Conservation (phyloP, 1,139 yeast species). For the Spencermartinsiella ligniputridi region DNA sequence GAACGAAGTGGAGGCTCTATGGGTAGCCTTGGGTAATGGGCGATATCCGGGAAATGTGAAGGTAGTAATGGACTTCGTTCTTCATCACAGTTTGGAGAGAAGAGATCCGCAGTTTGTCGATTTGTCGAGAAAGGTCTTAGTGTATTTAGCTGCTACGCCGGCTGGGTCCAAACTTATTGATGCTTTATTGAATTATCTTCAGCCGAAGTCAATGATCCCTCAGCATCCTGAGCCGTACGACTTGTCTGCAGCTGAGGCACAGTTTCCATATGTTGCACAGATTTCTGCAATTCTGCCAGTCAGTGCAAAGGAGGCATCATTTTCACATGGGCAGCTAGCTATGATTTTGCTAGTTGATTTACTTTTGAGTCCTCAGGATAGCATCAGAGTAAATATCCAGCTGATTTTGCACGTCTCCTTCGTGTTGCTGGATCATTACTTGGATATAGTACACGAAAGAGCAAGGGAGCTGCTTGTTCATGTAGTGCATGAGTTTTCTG, state of each 20-base stretch:
- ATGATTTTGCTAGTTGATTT: conserved; percentile 80
- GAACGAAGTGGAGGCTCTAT: conserved; percentile 85
- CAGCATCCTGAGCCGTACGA: conserved; percentile 41
- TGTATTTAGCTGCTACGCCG: conserved; percentile 59
- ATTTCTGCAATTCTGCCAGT: conserved; percentile 54
- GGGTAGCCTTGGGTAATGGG: conserved; percentile 87
- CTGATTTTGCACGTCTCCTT: conserved; percentile 77
- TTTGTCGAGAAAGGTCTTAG: conserved; percentile 73
- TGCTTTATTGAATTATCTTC: conserved; percentile 60
- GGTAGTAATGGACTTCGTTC: conserved; percentile 65
- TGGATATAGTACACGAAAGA: conserved; percentile 76
- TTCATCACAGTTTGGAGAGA: conserved; percentile 63
- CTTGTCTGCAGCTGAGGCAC: conserved; percentile 28
- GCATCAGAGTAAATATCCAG: conserved; percentile 48
- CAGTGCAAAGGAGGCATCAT: conserved; percentile 67
- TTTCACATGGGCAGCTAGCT: conserved; percentile 85
- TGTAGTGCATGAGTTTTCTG: conserved; percentile 58
- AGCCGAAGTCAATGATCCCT: conserved; percentile 87
- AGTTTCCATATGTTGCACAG: conserved; percentile 74
- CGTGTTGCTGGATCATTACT: conserved; percentile 81
- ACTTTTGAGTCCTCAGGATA: conserved; percentile 44
- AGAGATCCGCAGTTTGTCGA: conserved; percentile 74
- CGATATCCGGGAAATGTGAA: conserved; percentile 63
- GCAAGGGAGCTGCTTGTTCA: conserved; percentile 74
- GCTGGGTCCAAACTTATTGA: conserved; percentile 58